These are phyloP conservation scores for Lithospermum erythrorhizon DNA, from an alignment of 257 asterid species.

Conservation along the genomic window DNA sequence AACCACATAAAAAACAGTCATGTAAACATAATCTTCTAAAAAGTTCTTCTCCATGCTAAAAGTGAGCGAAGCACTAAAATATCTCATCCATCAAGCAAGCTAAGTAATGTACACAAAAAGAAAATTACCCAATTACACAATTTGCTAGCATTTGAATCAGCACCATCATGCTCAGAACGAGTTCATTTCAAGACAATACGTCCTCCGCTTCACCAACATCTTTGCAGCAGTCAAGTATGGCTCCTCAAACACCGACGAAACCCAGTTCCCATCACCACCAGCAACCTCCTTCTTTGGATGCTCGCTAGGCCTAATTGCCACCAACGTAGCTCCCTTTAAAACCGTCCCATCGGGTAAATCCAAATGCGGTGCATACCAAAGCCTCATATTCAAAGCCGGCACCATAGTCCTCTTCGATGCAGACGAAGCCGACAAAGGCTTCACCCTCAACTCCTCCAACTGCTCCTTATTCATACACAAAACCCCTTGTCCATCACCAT, in stretches of 20 bases:
- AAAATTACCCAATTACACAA: too few species aligned
- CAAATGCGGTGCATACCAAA: constrained; percentile 74
- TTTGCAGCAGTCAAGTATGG: constrained; percentile 68
- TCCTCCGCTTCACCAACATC: constrained; percentile 80
- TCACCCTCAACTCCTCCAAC: constrained; percentile 80
- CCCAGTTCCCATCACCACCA: constrained; percentile 52
- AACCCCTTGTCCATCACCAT: constrained; percentile 79
- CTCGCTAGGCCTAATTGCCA: constrained; percentile 77
- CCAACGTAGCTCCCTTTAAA: constrained; percentile 77
- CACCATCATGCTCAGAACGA: constrained; percentile 37
- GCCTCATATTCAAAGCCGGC: constrained; percentile 72
- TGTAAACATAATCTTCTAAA: too few species aligned
- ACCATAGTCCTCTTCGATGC: constrained; percentile 83
- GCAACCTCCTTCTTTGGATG: constrained; percentile 52
- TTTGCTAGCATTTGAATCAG: too few species aligned
- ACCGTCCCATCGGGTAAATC: constrained; percentile 80
- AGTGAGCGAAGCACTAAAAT: too few species aligned
- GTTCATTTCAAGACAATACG: constrained; percentile 89
- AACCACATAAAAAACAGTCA: too few species aligned
- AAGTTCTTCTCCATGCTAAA: too few species aligned
- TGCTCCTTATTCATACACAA: constrained; percentile 75
- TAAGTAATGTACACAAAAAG: too few species aligned
- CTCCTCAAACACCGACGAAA: constrained; percentile 64
- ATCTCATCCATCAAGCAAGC: too few species aligned
- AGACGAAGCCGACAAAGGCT: constrained; percentile 75